Conservation (phyloP, 1,284 basidiomycete genomes). For the Takashimella koratensis region DNA sequence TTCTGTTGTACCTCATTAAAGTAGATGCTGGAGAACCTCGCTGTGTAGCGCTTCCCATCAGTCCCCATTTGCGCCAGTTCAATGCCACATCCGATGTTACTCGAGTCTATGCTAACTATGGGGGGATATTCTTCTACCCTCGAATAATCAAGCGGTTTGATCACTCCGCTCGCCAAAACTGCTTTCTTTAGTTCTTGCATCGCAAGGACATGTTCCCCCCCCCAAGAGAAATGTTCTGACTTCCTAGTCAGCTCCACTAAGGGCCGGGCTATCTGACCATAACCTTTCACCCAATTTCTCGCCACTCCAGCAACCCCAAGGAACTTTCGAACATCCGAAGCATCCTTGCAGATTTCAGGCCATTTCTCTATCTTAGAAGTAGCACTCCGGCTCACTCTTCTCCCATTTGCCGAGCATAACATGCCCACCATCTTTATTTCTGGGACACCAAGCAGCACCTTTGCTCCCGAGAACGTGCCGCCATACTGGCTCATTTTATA, state of each 20-base stretch:
- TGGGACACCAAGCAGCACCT: constrained; percentile 2
- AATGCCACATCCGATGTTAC: not conserved
- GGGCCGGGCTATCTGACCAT: constrained; percentile 6
- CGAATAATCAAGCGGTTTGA: not conserved
- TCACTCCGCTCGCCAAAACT: not conserved
- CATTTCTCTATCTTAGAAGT: constrained; percentile 1
- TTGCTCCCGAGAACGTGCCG: constrained; percentile 9
- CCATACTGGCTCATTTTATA: constrained; percentile 11
- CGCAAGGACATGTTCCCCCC: not conserved
- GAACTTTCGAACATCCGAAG: constrained; percentile 1
- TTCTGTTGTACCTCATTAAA: constrained; percentile 10
- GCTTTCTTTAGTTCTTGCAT: not conserved
- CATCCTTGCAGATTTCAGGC: not conserved
- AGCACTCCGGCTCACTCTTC: not conserved
- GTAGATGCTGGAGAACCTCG: constrained; percentile 9
- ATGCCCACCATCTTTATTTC: constrained; percentile 6
- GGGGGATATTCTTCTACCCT: not conserved
- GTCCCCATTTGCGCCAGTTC: not conserved
- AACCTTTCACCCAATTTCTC: constrained; percentile 5
- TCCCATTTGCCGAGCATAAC: not conserved
- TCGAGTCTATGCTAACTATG: constrained; percentile 2
- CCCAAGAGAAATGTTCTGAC: too few relatives aligned
- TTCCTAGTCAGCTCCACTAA: too few relatives aligned
- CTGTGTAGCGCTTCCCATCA: constrained; percentile 4
- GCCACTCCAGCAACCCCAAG: constrained; percentile 2